Conservation (phyloP, 139 green algal species). For the Volvox reticuliferus region DNA sequence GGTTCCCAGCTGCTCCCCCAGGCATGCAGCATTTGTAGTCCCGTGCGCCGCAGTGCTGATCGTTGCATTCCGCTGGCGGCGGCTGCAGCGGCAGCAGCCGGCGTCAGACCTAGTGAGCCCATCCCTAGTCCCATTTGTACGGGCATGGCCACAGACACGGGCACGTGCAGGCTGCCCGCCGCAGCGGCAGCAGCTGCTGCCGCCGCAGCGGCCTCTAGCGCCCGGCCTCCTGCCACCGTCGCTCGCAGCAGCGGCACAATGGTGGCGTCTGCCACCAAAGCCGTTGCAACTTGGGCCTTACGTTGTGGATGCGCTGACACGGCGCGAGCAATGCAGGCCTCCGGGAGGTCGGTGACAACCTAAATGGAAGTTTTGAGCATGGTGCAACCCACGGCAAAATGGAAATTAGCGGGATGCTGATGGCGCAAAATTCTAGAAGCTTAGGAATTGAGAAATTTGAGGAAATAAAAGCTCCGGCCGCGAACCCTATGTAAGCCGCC, state of each 20-base stretch:
- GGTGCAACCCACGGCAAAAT: too few relatives aligned
- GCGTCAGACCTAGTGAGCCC: background rate
- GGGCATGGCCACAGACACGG: background rate
- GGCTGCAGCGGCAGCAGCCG: background rate
- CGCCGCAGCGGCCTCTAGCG: background rate
- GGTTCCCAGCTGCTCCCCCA: conserved; percentile 27
- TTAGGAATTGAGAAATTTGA: too few relatives aligned
- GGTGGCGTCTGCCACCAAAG: background rate
- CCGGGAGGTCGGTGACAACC: conserved; percentile 19
- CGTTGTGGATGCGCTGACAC: conserved; percentile 12
- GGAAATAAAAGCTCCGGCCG: too few relatives aligned
- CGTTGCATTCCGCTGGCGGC: background rate
- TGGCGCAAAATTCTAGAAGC: too few relatives aligned
- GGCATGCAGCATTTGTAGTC: conserved; percentile 29
- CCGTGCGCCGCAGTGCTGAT: conserved; percentile 10
- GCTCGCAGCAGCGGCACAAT: conserved; percentile 5
- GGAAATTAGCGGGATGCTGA: too few relatives aligned
- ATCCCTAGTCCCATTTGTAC: background rate
- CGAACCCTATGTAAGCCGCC: too few relatives aligned
- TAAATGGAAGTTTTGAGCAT: background rate
- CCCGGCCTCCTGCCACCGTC: background rate
- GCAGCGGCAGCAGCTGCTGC: background rate
- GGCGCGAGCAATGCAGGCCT: conserved; percentile 13
- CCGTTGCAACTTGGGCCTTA: conserved; percentile 1
- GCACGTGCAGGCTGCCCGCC: background rate